Evolutionary conservation across 495 filamentous ascomycete genomes (phyloP).

Genomic region (Chaetomium tenue): DNA sequence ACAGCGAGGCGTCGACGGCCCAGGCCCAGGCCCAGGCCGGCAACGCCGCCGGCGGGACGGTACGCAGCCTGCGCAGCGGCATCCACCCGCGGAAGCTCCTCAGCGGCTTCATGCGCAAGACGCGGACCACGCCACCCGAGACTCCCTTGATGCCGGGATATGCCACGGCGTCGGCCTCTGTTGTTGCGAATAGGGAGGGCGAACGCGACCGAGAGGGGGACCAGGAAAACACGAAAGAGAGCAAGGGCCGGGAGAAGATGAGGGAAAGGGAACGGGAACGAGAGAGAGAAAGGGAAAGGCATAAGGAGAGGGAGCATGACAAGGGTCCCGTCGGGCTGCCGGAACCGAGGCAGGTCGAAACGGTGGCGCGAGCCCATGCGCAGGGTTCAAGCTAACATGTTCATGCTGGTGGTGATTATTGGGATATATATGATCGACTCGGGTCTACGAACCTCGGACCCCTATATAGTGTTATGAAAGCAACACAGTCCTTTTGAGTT

Average conservation of each 20-base stretch:
- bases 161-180: background rate
- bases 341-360: constrained; percentile 10
- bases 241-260: constrained; percentile 18
- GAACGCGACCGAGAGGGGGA: constrained; percentile 37
- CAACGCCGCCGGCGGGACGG: constrained; percentile 30
- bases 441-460: background rate
- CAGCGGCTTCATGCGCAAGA: constrained; percentile 49
- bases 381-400: background rate
- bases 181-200: background rate
- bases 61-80: constrained; percentile 39
- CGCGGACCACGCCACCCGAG: constrained; percentile 34
- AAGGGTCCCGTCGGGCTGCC: background rate
- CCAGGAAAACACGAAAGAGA: constrained; percentile 17
- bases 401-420: background rate
- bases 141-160: constrained; percentile 19
- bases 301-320: constrained; percentile 28
- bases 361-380: background rate
- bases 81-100: constrained; percentile 48
- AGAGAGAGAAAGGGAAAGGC: constrained; percentile 35
- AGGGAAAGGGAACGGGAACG: constrained; percentile 35
- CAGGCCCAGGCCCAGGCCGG: background rate
- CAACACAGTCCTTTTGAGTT: background rate
- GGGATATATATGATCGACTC: background rate
- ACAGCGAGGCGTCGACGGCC: constrained; percentile 31
- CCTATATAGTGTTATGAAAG: background rate